A percentile compares a stretch with the other conserved stretches of the same genome.
phyloP scores from a whole-genome alignment of 257 asterid genomes.

The Scutellaria baicalensis region DNA sequence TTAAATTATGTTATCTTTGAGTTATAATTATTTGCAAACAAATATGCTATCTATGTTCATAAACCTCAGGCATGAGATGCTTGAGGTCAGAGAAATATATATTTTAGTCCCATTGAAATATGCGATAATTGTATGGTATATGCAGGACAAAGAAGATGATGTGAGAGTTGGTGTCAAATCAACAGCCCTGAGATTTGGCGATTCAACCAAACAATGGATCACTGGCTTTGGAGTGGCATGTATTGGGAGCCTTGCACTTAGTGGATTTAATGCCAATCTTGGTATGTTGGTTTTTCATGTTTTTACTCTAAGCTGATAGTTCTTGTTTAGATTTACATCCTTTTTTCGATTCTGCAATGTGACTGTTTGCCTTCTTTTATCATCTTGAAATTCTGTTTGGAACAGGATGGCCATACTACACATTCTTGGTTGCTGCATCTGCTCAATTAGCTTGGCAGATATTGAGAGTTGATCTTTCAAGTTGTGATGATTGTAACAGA shows the following conservation, averaged over 20 bases:
- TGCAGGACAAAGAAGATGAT: conserved; percentile 89
- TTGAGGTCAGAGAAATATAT: neutral
- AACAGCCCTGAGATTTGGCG: conserved; percentile 83
- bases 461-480: conserved; percentile 57
- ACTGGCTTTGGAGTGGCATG: conserved; percentile 77
- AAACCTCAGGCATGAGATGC: neutral
- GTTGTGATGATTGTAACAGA: conserved; percentile 67
- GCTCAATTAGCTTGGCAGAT: conserved; percentile 85
- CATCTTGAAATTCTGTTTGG: conserved; percentile 7
- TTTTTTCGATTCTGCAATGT: neutral
- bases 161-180: conserved; percentile 82
- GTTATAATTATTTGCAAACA: neutral
- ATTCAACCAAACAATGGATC: conserved; percentile 74
- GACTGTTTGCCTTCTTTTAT: neutral
- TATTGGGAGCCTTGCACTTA: conserved; percentile 62
- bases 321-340: neutral
- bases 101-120: neutral
- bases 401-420: conserved; percentile 73
- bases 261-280: conserved; percentile 66
- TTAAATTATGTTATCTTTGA: neutral
- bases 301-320: neutral
- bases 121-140: conserved; percentile 2
- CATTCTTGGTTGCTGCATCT: conserved; percentile 54
- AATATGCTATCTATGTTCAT: neutral
- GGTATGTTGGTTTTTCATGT: conserved; percentile 27